A percentile compares a stretch with the other conserved stretches of the same genome.
phyloP scores from a whole-genome alignment of 2,329 filamentous ascomycete genomes.

The Fonsecaea pugnacius region DNA sequence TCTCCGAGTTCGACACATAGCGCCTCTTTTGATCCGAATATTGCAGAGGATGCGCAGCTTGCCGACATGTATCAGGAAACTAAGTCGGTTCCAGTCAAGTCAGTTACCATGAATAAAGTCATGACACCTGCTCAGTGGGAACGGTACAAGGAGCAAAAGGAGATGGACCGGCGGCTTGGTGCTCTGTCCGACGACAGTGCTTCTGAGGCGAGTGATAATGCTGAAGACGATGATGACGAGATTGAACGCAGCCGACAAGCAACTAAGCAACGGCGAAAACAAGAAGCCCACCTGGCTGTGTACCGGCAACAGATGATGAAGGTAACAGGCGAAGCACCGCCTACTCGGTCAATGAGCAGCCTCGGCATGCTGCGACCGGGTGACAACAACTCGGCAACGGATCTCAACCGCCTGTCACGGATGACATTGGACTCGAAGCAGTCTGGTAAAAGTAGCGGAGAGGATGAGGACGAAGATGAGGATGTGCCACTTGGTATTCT shows the following conservation, averaged over 20 bases:
- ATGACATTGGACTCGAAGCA: constrained; percentile 43
- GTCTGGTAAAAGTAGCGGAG: constrained; percentile 45
- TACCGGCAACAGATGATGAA: constrained; percentile 98
- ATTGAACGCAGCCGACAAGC: constrained; percentile 73
- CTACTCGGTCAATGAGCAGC: constrained; percentile 47
- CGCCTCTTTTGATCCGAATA: constrained; percentile 43
- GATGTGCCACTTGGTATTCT: constrained; percentile 85
- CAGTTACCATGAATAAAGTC: constrained; percentile 65
- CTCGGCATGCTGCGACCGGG: constrained; percentile 17
- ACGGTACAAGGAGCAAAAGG: constrained; percentile 69
- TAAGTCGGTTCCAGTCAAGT: constrained; percentile 40
- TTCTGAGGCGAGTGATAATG: constrained; percentile 65
- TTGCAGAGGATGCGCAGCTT: constrained; percentile 51
- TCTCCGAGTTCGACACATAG: constrained; percentile 29
- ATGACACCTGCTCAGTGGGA: constrained; percentile 93
- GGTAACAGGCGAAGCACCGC: constrained; percentile 78
- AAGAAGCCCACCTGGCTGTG: constrained; percentile 86
- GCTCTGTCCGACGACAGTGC: constrained; percentile 53
- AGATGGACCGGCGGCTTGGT: constrained; percentile 68
- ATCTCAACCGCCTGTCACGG: constrained; percentile 44
- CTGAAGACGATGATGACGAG: constrained; percentile 72
- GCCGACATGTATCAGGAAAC: constrained; percentile 52
- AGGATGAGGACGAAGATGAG: constrained; percentile 75
- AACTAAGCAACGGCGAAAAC: constrained; percentile 78
- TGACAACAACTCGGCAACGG: constrained; percentile 26